Base-by-base conservation (phyloP, 495 filamentous ascomycete species). In the Penicillium salamii region DNA sequence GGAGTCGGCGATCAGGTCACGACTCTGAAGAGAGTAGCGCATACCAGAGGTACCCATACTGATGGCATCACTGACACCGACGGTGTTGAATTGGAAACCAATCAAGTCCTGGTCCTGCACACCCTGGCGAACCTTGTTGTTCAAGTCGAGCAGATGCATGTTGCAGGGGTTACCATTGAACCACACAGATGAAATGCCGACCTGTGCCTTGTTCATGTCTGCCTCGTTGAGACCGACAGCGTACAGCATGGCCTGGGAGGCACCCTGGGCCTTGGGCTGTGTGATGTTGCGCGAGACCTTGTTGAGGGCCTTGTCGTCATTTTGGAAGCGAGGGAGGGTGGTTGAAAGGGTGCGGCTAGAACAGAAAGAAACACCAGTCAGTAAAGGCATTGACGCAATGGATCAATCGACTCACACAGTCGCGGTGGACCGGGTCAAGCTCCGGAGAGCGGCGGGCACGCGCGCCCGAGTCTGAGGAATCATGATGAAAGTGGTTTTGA, bases 191-290 rank as follows among this genome's bases (percentile, higher is more conserved):
- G 91, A 95, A 62, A 98, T 97, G 46, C 93, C 93, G 35, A 98
- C 87, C 71, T 98, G 93, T 26, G 93, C 85, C 71, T 97, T 97
- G 71, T 80, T 81, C 83, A 97, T 87, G 67, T 96, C 93, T 36
- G 78, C 78, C 53, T 90, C 84, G 12, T 71, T 80, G 62, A 98
- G 68, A 46, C 93, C 93, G 8, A 91, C 96, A 55, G 88, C 93
- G 76, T 97, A 97, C 36, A 98, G 78, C 93, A 98, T 98, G 49
- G 95, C 95, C 76, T 98, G 93, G 26, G 92, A 96, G 35, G 95
- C 93, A 59, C 93, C 93, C 77, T 98, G 93, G 20, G 93, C 89
- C 69, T 92, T 96, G 55, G 90, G 95, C 68, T 97, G 90, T 33
- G 93, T 97, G 76, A 98, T 86, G 61, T 77, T 61, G 40, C 81